Conservation (phyloP, 2,329 filamentous ascomycete species). For the Penicillium sp. region DNA sequence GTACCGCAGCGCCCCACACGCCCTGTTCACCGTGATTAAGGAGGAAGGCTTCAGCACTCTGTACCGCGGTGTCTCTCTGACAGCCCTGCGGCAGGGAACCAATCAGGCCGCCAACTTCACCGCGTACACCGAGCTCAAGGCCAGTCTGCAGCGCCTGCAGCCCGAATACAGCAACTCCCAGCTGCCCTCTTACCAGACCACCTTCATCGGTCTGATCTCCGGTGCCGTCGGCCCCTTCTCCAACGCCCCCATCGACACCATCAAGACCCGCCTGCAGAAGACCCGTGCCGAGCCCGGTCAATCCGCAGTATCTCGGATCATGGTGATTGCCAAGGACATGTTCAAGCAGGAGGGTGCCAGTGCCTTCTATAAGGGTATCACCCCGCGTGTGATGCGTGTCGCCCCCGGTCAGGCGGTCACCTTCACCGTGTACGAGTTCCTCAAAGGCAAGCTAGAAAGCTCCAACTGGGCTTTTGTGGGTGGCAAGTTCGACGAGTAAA, state of each 20-base stretch:
- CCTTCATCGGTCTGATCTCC: constrained; percentile 81
- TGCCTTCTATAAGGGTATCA: constrained; percentile 99
- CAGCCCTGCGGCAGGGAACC: constrained; percentile 86
- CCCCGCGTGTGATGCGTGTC: constrained; percentile 93
- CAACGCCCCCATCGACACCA: constrained; percentile 97
- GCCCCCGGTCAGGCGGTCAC: constrained; percentile 87
- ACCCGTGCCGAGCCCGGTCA: constrained; percentile 78
- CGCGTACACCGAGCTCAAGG: constrained; percentile 91
- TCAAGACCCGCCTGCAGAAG: constrained; percentile 95
- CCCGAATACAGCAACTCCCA: constrained; percentile 62
- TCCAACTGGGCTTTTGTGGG: constrained; percentile 59
- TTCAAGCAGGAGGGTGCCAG: constrained; percentile 90
- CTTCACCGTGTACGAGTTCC: constrained; percentile 72
- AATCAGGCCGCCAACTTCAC: constrained; percentile 99
- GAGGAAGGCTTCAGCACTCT: constrained; percentile 87
- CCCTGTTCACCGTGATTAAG: constrained; percentile 79
- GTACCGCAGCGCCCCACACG: constrained; percentile 88
- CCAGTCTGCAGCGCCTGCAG: constrained; percentile 68
- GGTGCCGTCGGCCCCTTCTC: constrained; percentile 94
- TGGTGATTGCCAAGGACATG: constrained; percentile 75
- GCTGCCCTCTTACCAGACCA: constrained; percentile 86
- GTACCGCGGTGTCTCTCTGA: constrained; percentile 91
- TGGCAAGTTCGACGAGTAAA: constrained; percentile 64
- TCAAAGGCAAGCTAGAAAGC: constrained; percentile 69
- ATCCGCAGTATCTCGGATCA: constrained; percentile 75